Base-by-base conservation (phyloP, 2,329 filamentous ascomycete genomes). In the Shiraia bambusicola region DNA sequence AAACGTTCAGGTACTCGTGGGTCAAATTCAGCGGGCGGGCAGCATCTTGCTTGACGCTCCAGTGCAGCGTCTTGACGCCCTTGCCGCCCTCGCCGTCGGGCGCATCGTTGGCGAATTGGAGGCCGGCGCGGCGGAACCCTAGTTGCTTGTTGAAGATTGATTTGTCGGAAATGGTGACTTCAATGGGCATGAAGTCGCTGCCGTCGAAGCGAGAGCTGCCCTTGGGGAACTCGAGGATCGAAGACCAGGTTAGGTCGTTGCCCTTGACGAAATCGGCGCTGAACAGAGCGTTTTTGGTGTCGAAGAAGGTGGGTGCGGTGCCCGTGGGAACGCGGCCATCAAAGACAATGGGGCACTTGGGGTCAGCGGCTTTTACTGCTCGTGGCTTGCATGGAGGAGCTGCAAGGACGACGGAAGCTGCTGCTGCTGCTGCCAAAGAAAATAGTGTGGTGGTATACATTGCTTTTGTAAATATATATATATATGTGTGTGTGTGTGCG, bases 31-130 rank as follows among this genome's bases (percentile, higher is more conserved):
- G 64, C 10, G 75, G 74, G 9, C 77, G 69, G 28, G 67, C 56
- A 3, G 63, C 45, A 50, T 83, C 79, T 56, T 78, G 76, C 61
- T 72, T 72, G 24, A 84, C 57, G 52, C 76, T 79, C 64, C 80
- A 83, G 65, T 84, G 81, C 36, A 84, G 72, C 1, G 80, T 82
- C 67, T 82, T 82, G 43, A 82, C 65, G 19, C 79, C 80, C 17
- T 62, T 60, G 27, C 74, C 78, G 15, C 75, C 77, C n/a, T 67
- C 50, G 37, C 81, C 79, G 30, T 74, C 73, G 38, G 77, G 70
- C 13, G 69, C 77, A 75, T 69, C 74, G 67, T 51, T 71, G 63
- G 76, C 71, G 40, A 80, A 69, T 33, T 68, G 72, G 37, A 83
- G 71, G 45, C 82, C 80, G 1, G 77, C 78, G 48, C 81, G 78